Percentiles rank a stretch among this genome's conserved stretches.
phyloP scores from a whole-genome alignment of 2,329 filamentous ascomycete species.

The Fusarium verrucosum region DNA sequence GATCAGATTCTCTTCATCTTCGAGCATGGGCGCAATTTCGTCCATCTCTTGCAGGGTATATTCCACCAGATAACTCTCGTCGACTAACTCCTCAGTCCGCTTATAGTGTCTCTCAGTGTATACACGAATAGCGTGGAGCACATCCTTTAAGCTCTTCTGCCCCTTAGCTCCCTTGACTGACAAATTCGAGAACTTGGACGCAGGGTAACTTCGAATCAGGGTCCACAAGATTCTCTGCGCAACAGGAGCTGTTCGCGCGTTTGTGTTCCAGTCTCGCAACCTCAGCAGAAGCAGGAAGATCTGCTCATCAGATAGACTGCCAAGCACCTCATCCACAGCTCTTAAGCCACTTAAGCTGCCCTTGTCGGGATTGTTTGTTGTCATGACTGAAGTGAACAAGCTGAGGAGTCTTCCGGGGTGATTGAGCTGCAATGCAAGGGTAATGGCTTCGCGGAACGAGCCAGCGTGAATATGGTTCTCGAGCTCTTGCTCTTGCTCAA shows the following conservation, averaged over 20 bases:
- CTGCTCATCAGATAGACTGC: conserved; percentile 82
- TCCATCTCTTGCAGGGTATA: conserved; percentile 97
- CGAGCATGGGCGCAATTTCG: conserved; percentile 63
- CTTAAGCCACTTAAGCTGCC: conserved; percentile 71
- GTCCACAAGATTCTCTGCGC: conserved; percentile 86
- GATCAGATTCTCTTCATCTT: conserved; percentile 47
- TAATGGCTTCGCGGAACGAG: conserved; percentile 92
- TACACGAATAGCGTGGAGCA: conserved; percentile 84
- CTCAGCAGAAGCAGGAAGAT: conserved; percentile 83
- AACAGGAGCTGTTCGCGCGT: conserved; percentile 83
- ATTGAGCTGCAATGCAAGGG: conserved; percentile 89
- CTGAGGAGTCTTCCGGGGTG: conserved; percentile 87
- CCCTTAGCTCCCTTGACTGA: conserved; percentile 67
- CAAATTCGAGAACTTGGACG: conserved; percentile 76
- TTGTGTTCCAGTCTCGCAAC: conserved; percentile 96
- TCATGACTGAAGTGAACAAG: conserved; percentile 83
- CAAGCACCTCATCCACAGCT: conserved; percentile 85
- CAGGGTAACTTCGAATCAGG: conserved; percentile 82
- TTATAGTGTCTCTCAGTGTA: conserved; percentile 96
- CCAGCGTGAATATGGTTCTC: conserved; percentile 90
- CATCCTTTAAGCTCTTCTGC: conserved; percentile 78
- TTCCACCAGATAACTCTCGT: conserved; percentile 94
- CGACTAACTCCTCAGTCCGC: conserved; percentile 86
- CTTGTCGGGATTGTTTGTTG: conserved; percentile 66
- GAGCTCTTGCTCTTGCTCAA: conserved; percentile 93